Conservation (phyloP, 1,139 yeast species). For the Zygoascus hellenicus region DNA sequence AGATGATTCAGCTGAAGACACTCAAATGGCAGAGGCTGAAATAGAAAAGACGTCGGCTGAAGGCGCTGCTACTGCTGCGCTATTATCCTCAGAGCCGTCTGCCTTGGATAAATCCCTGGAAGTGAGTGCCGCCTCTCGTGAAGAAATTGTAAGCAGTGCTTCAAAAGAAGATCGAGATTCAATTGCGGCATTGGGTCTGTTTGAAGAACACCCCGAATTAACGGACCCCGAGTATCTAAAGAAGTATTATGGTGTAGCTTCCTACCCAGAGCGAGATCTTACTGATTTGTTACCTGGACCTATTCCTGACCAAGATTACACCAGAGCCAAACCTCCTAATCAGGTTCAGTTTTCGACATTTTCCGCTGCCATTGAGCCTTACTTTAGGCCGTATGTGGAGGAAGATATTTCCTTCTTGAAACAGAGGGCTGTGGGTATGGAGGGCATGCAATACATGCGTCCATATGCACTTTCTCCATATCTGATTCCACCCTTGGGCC, state of each 20-base stretch:
- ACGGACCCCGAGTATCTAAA: constrained; percentile 68
- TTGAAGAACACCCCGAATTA: constrained; percentile 51
- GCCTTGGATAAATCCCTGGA: not conserved
- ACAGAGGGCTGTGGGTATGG: constrained; percentile 40
- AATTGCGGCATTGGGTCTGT: constrained; percentile 46
- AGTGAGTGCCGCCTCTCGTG: not conserved
- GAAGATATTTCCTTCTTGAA: constrained; percentile 75
- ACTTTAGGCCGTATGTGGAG: constrained; percentile 66
- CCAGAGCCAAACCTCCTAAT: constrained; percentile 78
- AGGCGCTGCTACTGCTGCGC: constrained; percentile 6
- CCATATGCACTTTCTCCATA: constrained; percentile 35
- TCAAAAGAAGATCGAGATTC: not conserved
- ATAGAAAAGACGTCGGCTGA: constrained; percentile 1
- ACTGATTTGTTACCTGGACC: constrained; percentile 76
- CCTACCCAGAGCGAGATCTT: constrained; percentile 77
- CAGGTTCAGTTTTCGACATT: constrained; percentile 92
- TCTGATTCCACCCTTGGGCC: constrained; percentile 76
- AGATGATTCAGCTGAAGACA: constrained; percentile 9
- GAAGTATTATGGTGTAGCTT: constrained; percentile 78
- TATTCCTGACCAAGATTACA: constrained; percentile 81
- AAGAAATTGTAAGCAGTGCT: not conserved
- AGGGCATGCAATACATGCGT: constrained; percentile 20
- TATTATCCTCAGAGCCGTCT: not conserved
- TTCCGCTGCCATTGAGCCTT: constrained; percentile 79
- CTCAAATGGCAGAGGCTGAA: constrained; percentile 17